A percentile compares a stretch with the other conserved stretches of the same genome.
Conservation (phyloP, 768 basidiomycete genomes). For the Agrocybe chaxingu region DNA sequence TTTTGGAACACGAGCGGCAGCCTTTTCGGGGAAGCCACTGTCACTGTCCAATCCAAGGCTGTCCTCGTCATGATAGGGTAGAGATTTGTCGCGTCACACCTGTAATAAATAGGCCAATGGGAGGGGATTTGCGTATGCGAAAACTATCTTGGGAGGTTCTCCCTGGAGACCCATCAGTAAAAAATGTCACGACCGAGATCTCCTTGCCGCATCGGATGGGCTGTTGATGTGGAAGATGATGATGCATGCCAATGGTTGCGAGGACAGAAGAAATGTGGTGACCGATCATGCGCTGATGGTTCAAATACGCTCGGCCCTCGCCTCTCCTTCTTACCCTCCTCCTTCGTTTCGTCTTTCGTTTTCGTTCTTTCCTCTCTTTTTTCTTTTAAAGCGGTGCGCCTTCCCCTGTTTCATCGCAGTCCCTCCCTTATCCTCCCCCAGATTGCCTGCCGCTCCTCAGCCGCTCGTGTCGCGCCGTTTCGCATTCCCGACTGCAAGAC, state of each 20-base stretch:
- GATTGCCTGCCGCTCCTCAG: slow-evolving; percentile 42
- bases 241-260: slow-evolving; percentile 36
- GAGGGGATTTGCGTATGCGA: slow-evolving; percentile 3
- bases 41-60: slow-evolving; percentile 38
- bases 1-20: slow-evolving; percentile 62
- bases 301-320: slow-evolving; percentile 32
- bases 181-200: slow-evolving; percentile 21
- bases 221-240: slow-evolving; percentile 29
- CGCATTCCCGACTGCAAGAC: slow-evolving; percentile 60
- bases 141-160: not conserved
- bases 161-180: slow-evolving; percentile 16
- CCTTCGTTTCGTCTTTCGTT: slow-evolving; percentile 35
- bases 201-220: slow-evolving; percentile 19
- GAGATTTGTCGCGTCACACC: slow-evolving; percentile 3
- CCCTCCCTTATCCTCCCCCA: slow-evolving; percentile 11
- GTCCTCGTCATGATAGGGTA: slow-evolving; percentile 25
- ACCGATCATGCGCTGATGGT: slow-evolving; percentile 20
- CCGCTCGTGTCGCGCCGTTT: slow-evolving; percentile 35
- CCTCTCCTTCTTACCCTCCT: slow-evolving; percentile 8
- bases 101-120: slow-evolving; percentile 12
- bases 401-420: not conserved
- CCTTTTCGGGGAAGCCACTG: slow-evolving; percentile 32
- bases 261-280: slow-evolving; percentile 18
- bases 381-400: slow-evolving; percentile 42
- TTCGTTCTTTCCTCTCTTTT: slow-evolving; percentile 35